A percentile compares a stretch with the other conserved stretches of the same genome.
Conservation (phyloP, 2,329 filamentous ascomycete genomes). For the Neofusicoccum cordaticola region DNA sequence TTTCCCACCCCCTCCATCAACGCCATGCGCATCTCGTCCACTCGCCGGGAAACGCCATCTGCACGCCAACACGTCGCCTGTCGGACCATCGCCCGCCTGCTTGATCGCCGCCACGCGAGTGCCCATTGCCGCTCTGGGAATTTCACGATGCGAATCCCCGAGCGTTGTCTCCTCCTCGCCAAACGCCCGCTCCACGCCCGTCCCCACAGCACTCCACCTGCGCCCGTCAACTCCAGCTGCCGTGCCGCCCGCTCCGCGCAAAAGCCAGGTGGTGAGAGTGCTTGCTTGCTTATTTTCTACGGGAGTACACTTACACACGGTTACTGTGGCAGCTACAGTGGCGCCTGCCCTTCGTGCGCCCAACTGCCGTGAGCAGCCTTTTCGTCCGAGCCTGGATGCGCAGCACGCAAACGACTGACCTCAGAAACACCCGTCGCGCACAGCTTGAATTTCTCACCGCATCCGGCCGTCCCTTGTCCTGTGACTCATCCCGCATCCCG, state of each 20-base stretch:
- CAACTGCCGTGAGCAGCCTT: neutral
- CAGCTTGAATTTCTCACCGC: constrained; percentile 3
- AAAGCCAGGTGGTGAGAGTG: neutral
- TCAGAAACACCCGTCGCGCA: neutral
- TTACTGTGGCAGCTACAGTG: neutral
- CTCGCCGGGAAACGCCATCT: neutral
- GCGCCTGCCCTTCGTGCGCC: neutral
- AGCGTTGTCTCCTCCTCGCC: neutral
- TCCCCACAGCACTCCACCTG: neutral
- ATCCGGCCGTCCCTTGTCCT: neutral
- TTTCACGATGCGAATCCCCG: neutral
- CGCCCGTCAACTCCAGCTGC: neutral
- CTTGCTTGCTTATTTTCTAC: neutral
- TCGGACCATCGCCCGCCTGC: neutral
- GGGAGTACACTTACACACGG: neutral
- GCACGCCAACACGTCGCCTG: neutral
- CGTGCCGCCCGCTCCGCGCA: neutral
- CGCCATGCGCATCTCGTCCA: neutral
- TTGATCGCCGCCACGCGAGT: neutral
- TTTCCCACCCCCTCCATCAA: neutral
- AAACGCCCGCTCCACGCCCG: neutral
- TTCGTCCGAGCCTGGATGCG: neutral
- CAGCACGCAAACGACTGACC: neutral
- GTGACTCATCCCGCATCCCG: neutral
- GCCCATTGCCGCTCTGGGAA: constrained; percentile 9